phyloP scores from a whole-genome alignment of 2,329 filamentous ascomycete species.

The Cordyceps farinosa region DNA sequence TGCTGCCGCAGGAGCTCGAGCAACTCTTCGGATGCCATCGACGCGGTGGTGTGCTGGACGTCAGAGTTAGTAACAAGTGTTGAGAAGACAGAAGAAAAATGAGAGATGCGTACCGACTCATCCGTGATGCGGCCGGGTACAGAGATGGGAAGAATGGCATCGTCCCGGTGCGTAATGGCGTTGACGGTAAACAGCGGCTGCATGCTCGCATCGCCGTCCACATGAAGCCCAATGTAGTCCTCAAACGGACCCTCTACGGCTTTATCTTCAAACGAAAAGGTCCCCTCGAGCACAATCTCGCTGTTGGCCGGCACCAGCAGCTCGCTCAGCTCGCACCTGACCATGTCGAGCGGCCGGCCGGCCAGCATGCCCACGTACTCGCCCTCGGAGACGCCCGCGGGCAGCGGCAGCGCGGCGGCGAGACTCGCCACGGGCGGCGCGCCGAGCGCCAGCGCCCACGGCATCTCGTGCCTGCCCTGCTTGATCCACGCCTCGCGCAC shows the following conservation, averaged over 20 bases:
- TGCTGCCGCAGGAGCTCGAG: slow-evolving; percentile 29
- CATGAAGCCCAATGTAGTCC: slow-evolving; percentile 28
- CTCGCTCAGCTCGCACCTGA: slow-evolving; percentile 51
- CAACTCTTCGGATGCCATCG: slow-evolving; percentile 43
- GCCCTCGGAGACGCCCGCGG: slow-evolving; percentile 45
- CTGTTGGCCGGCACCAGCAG: slow-evolving; percentile 45
- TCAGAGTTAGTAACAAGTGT: not conserved
- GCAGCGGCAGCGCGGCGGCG: slow-evolving; percentile 46
- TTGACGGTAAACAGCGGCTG: slow-evolving; percentile 42
- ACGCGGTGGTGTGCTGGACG: slow-evolving; percentile 35
- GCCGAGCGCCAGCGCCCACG: slow-evolving; percentile 46
- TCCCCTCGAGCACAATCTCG: slow-evolving; percentile 51
- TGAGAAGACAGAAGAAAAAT: not conserved
- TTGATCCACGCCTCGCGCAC: slow-evolving; percentile 46
- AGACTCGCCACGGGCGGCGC: slow-evolving; percentile 48
- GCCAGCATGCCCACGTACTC: slow-evolving; percentile 47
- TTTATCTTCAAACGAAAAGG: slow-evolving; percentile 40
- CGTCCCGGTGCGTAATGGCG: slow-evolving; percentile 44
- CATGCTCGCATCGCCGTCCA: slow-evolving; percentile 30
- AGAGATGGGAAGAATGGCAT: slow-evolving; percentile 47
- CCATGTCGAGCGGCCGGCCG: slow-evolving; percentile 42
- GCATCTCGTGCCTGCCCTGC: slow-evolving; percentile 41
- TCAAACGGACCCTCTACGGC: slow-evolving; percentile 48
- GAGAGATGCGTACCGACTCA: slow-evolving; percentile 32
- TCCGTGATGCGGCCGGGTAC: slow-evolving; percentile 43